Base-by-base conservation (phyloP, 768 basidiomycete species). In the Thelephora ganbajun region DNA sequence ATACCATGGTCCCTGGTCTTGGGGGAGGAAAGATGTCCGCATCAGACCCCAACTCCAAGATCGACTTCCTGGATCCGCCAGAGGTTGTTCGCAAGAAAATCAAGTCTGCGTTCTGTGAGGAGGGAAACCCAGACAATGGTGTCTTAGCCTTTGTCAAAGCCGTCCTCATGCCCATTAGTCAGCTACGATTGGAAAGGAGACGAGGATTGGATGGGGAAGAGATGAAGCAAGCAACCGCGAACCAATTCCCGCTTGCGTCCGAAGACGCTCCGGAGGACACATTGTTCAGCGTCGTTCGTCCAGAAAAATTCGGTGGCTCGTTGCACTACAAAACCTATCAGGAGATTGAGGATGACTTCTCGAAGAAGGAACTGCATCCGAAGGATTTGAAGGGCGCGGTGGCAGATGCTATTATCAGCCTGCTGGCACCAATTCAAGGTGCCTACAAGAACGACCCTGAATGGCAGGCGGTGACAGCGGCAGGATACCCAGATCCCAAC, bases 21-120 rank as follows among this genome's bases (percentile, higher is more conserved):
- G 80, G 81, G 37, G 93, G 93, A 30, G 88, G 90, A 14, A 99
- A 99, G 61, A 98, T 99, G 96, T 96, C 92, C 13, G 83, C 92
- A 1, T 98, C 94, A 1, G 94, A 98, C 56, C 91, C 91, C 26
- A 89, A 96, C 62, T 92, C 87, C 53, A 99, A 99, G 66, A 94
- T 98, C 61, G 96, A 99, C 68, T 89, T 98, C 65, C 79, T 99
- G 52, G 94, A 98, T 63, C 61, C 79, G 3, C 80, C 92, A 0
- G 84, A 87, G 23, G 75, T 70, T 36, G 76, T 97, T 44, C 81
- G 83, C 58, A 81, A 79, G 65, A 98, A 97, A 70, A 77, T 98
- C 64, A 90, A 86, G 63, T 69, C 71, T 19, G 93, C 96, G 1
- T 91, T 94, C 61, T 98, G 93, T 63, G 91, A 94, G 56, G 90